Evolutionary conservation across 306 rosid genomes (phyloP), one percentile per base, ranked within the genome.

Genomic region (Castanospermum australe): DNA sequence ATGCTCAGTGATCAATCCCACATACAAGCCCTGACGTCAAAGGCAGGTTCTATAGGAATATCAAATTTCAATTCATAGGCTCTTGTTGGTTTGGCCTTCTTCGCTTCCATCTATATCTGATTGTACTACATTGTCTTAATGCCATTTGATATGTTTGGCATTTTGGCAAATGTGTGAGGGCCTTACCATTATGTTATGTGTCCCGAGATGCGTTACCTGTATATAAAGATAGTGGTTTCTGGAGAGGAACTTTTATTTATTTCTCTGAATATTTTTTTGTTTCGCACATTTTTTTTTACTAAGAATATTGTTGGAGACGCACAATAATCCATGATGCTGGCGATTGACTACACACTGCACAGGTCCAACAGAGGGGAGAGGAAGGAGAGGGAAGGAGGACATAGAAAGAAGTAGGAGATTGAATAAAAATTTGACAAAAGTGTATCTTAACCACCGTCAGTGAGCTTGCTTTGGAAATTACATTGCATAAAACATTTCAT

Each of bases 131-230:
- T 35, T 75, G 38, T 14, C 63, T 75, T 33, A 13, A 45, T 69
- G 71, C 2, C 65, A 32, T 45, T 63, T 71, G 57, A 71, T 71
- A 65, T 14, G 44, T 24, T 55, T 55, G 41, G 47, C 76, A 30
- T 28, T 24, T 55, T 55, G 41, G 47, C 76, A 30, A 1, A 28
- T 33, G 66, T 33, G 69, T 41, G 62, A 60, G 61, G 71, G 21
- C 68, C 14, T 39, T 56, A 24, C 54, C 52, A 67, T 67, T 67
- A 52, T 75, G 67, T 67, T 67, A 52, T 75, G 67, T 57, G 72
- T 28, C 70, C 35, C 42, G 22, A 14, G 59, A 48, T 6, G 68
- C 17, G 59, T 71, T 63, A 21, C 28, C 6, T 82, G 82, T 77
- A 77, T 62, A 69, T 70, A 50, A 61, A 51, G 32, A 60, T 67